A percentile compares a stretch with the other conserved stretches of the same genome.
Evolutionary conservation across 495 filamentous ascomycete species (phyloP).

Genomic region (Lophiostoma macrostomum): DNA sequence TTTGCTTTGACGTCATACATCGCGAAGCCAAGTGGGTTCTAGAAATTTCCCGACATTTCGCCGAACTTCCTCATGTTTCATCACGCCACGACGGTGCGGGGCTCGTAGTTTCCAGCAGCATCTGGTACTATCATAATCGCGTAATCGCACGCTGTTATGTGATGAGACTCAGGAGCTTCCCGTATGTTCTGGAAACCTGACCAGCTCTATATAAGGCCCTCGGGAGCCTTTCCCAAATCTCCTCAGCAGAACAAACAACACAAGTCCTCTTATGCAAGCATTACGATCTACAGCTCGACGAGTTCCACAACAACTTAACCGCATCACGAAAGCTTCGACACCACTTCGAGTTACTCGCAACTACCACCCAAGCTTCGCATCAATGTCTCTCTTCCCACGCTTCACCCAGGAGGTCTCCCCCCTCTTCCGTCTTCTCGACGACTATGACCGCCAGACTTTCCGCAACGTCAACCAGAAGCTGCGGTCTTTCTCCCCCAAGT

Average conservation of each 20-base stretch:
- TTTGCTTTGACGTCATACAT: no score
- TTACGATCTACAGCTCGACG: constrained; percentile 15
- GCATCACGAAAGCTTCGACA: constrained; percentile 23
- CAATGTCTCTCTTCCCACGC: constrained; percentile 67
- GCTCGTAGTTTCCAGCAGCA: constrained; percentile 1
- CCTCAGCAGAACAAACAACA: constrained; percentile 19
- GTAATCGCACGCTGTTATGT: background rate
- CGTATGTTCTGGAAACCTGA: constrained; percentile 21
- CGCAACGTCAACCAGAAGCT: constrained; percentile 29
- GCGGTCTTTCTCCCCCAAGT: constrained; percentile 64
- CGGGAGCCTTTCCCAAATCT: background rate
- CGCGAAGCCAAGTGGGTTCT: background rate
- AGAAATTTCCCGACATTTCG: constrained; percentile 6
- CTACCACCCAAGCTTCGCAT: constrained; percentile 27
- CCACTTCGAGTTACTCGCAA: background rate
- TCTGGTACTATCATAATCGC: background rate
- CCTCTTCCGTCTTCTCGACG: constrained; percentile 74
- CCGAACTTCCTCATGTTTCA: constrained; percentile 19
- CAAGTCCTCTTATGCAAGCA: constrained; percentile 24
- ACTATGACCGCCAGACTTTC: constrained; percentile 54
- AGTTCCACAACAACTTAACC: constrained; percentile 21
- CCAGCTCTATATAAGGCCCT: constrained; percentile 26
- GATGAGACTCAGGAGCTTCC: background rate
- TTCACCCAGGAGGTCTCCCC: constrained; percentile 56
- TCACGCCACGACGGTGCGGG: no score